phyloP scores from a whole-genome alignment of 192 early-diverging fungal species.

The Podila verticillata region DNA sequence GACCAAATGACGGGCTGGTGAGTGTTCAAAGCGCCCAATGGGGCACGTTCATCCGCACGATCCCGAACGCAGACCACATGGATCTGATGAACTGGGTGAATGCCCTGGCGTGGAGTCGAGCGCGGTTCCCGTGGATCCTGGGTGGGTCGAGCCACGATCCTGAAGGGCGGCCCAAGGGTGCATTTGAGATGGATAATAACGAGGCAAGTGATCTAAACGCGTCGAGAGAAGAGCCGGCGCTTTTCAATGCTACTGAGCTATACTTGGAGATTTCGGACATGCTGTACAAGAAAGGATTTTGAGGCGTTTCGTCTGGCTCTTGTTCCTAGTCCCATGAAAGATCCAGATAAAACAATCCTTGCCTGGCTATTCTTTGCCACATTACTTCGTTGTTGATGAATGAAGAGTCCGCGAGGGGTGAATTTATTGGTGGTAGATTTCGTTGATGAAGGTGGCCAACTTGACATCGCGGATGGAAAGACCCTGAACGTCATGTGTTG shows the following conservation, averaged over 20 bases:
- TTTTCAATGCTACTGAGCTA: conserved; percentile 50
- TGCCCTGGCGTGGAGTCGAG: conserved; percentile 41
- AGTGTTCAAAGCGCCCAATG: conserved; percentile 87
- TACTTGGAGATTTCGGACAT: conserved; percentile 50
- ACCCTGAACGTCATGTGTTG: conserved; percentile 92
- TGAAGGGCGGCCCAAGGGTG: conserved; percentile 33
- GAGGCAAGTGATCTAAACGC: conserved; percentile 6
- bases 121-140: conserved; percentile 43
- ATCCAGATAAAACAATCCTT: too few species aligned
- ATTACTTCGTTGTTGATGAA: too few species aligned
- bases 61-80: conserved; percentile 49
- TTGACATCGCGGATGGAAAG: conserved; percentile 79
- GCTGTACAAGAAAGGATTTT: conserved; percentile 31
- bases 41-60: conserved; percentile 84
- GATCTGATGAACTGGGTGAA: conserved; percentile 53
- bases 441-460: conserved; percentile 77
- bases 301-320: too few species aligned
- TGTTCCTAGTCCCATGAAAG: too few species aligned
- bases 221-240: conserved; percentile 11
- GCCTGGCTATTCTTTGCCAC: too few species aligned
- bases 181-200: conserved; percentile 29
- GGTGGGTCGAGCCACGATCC: conserved; percentile 48
- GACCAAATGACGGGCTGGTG: conserved; percentile 94
- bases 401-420: background rate
- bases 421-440: conserved; percentile 48